Percentiles rank a stretch among this genome's conserved stretches.
These are phyloP conservation scores for Boletus subparvulus DNA, from an alignment of 768 basidiomycete species.

Conservation along the genomic window DNA sequence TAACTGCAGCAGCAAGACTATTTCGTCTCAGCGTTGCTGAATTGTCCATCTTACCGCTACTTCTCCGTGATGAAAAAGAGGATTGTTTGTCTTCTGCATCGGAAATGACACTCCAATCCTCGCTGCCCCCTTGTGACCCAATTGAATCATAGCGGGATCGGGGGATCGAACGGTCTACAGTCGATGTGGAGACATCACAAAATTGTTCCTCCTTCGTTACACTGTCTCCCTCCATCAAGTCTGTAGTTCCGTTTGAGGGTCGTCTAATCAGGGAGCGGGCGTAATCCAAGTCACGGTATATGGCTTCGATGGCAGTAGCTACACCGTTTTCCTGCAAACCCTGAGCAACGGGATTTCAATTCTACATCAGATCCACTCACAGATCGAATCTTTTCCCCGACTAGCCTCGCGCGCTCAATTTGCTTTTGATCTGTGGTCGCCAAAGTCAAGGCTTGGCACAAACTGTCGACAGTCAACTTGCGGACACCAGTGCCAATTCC, in stretches of 20 bases:
- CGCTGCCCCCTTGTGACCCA: conserved; percentile 60
- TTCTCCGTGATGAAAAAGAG: conserved; percentile 53
- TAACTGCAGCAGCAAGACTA: conserved; percentile 59
- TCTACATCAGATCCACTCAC: conserved; percentile 41
- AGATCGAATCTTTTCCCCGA: conserved; percentile 85
- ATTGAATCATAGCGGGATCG: conserved; percentile 55
- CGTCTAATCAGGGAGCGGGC: conserved; percentile 84
- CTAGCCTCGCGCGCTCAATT: conserved; percentile 75
- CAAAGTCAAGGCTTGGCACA: conserved; percentile 73
- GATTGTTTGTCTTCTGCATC: conserved; percentile 64
- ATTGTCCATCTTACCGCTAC: conserved; percentile 37
- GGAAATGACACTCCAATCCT: conserved; percentile 88
- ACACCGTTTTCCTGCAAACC: conserved; percentile 88
- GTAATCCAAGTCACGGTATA: conserved; percentile 96
- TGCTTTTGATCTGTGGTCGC: conserved; percentile 91
- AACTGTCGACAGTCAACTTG: conserved; percentile 76
- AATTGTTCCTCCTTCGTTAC: conserved; percentile 35
- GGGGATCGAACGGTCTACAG: conserved; percentile 32
- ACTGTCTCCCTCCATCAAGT: conserved; percentile 13
- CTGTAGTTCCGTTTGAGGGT: conserved; percentile 26
- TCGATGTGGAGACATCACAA: conserved; percentile 28
- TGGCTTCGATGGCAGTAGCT: conserved; percentile 86
- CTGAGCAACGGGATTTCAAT: background rate
- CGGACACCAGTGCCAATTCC: conserved; percentile 87
- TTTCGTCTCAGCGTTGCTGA: conserved; percentile 53